Conservation (phyloP, 2,329 filamentous ascomycete genomes). For the Aspergillus hortae region DNA sequence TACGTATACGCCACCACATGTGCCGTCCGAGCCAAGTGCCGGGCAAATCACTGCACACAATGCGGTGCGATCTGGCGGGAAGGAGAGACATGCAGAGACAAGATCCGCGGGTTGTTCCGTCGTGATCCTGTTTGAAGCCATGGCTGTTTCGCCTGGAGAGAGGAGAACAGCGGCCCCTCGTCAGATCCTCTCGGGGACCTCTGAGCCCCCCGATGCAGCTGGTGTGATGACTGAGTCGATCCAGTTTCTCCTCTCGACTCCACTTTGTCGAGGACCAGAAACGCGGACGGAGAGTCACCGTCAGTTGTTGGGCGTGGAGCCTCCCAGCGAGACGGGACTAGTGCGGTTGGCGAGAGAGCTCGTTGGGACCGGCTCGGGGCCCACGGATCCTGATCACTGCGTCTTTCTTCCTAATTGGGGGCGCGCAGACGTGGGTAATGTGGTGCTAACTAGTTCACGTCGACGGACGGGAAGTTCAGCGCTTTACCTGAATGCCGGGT, state of each 20-base stretch:
- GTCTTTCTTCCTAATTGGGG: neutral
- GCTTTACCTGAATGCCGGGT: neutral
- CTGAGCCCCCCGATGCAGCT: neutral
- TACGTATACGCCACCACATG: neutral
- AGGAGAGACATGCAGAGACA: neutral
- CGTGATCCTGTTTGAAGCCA: neutral
- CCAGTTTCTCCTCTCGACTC: neutral
- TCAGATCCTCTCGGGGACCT: too few relatives aligned
- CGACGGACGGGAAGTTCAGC: conserved; percentile 3
- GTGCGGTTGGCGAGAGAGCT: neutral
- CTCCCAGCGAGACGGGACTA: neutral
- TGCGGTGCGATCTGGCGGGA: neutral
- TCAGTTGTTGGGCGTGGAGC: neutral
- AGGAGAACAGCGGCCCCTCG: too few relatives aligned
- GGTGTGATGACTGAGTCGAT: neutral
- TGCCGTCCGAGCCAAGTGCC: neutral
- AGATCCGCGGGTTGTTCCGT: neutral
- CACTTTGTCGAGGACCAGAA: neutral
- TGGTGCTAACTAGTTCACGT: neutral
- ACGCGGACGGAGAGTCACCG: neutral
- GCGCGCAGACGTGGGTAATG: neutral
- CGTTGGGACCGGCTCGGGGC: neutral
- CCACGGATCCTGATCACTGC: neutral
- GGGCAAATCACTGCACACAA: neutral
- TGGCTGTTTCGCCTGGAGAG: too few relatives aligned